Conservation (phyloP, 2,329 filamentous ascomycete species). For the Aspergillus pseudotamarii region DNA sequence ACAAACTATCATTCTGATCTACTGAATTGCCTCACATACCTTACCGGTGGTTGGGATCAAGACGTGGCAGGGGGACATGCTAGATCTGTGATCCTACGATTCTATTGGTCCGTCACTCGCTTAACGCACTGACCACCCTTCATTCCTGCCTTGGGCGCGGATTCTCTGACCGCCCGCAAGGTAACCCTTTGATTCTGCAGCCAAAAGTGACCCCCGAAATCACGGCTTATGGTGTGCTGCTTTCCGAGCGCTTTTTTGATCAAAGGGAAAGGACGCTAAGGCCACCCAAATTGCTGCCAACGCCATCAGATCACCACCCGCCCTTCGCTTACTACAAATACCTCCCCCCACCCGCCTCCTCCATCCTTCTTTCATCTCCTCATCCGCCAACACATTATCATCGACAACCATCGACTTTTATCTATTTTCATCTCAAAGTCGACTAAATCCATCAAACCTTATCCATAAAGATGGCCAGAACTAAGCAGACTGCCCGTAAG, state of each 20-base stretch:
- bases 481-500: conserved; percentile 58
- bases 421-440: conserved; percentile 32
- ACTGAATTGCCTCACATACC: conserved; percentile 20
- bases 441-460: conserved; percentile 32
- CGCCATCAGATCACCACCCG: conserved; percentile 39
- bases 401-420: conserved; percentile 29
- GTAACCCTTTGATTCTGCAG: conserved; percentile 29
- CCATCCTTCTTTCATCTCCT: conserved; percentile 41
- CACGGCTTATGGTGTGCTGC: conserved; percentile 34
- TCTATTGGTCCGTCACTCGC: conserved; percentile 42
- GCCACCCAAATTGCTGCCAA: conserved; percentile 28
- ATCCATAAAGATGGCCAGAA: conserved; percentile 51
- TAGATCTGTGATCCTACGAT: conserved; percentile 39
- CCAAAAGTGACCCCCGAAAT: conserved; percentile 33
- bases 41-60: conserved; percentile 40
- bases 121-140: conserved; percentile 30
- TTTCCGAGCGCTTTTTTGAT: conserved; percentile 38
- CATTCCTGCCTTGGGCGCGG: conserved; percentile 11
- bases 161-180: conserved; percentile 18
- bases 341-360: conserved; percentile 43
- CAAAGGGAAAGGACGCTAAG: conserved; percentile 32
- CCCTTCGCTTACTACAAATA: conserved; percentile 43
- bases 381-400: conserved; percentile 15
- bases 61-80: conserved; percentile 29
- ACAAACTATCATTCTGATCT: conserved; percentile 18